Evolutionary conservation across 495 filamentous ascomycete species (phyloP).

Genomic region (Halenospora varia): DNA sequence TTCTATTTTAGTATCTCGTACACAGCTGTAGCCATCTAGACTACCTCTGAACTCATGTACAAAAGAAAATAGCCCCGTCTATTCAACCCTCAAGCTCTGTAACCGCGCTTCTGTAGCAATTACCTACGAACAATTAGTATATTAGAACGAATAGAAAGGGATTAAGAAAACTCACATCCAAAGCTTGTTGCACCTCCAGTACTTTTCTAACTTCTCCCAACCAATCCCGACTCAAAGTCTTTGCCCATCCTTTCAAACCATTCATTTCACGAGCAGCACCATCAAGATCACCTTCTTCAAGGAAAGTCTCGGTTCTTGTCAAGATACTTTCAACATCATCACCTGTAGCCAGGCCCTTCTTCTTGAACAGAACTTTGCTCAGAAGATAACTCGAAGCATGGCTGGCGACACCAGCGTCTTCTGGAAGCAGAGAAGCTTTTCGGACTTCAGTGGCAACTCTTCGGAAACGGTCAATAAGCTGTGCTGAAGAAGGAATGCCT

Average conservation of each 20-base stretch:
- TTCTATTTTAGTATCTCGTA: slow-evolving; percentile 26
- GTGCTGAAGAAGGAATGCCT: slow-evolving; percentile 74
- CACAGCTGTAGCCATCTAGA: slow-evolving; percentile 10
- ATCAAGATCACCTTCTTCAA: slow-evolving; percentile 91
- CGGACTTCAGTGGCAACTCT: slow-evolving; percentile 90
- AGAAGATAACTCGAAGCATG: slow-evolving; percentile 84
- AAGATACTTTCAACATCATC: slow-evolving; percentile 95
- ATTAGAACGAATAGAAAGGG: not conserved
- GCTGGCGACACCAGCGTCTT: slow-evolving; percentile 88
- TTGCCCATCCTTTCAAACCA: slow-evolving; percentile 84
- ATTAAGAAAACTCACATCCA: slow-evolving; percentile 66
- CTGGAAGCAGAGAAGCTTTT: slow-evolving; percentile 87
- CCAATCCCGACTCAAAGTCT: slow-evolving; percentile 91
- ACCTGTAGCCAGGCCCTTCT: slow-evolving; percentile 78
- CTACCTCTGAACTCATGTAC: slow-evolving; percentile 11
- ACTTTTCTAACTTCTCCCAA: slow-evolving; percentile 80
- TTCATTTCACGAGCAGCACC: slow-evolving; percentile 94
- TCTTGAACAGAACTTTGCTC: slow-evolving; percentile 92
- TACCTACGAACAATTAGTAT: slow-evolving; percentile 35
- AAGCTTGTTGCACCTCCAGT: slow-evolving; percentile 90
- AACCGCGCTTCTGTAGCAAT: slow-evolving; percentile 58
- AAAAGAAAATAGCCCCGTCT: slow-evolving; percentile 25
- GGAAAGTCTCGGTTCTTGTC: slow-evolving; percentile 75
- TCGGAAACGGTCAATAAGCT: slow-evolving; percentile 93
- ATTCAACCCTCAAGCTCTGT: slow-evolving; percentile 55